Base-by-base conservation (phyloP, 2,329 filamentous ascomycete species). In the Botrytis paeoniae region DNA sequence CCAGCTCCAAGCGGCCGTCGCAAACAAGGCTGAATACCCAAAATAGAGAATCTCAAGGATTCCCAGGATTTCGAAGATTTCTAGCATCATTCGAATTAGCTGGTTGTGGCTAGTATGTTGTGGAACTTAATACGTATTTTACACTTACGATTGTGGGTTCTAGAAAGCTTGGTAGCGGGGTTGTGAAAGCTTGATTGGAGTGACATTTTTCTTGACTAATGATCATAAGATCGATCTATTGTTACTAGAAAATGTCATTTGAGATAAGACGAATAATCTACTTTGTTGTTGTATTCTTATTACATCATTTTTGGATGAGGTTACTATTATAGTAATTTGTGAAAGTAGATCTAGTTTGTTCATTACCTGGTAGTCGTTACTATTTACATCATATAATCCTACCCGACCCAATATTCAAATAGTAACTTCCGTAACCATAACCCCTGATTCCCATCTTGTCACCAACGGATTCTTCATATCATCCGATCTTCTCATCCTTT, bases 371-470 rank as follows among this genome's bases (percentile, higher is more conserved):
- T 54, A 25, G 20, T 48, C 45, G 45, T 51, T n/a, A n/a, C 10
- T 14, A n/a, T 51, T 14, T 51, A n/a, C 51, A 29, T 29, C n/a
- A 29, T 9, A 14, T 35, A 16, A 64, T 64, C 18, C 29, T 32
- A 32, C n/a, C 41, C 16, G 20, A 39, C 39, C 25, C 37, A 51
- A 54, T 35, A 59, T 35, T 59, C 18, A 60, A 12, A 60, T 5
- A 32, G 39, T 32, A 22, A 54, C 48, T n/a, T 54, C 48, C 48
- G 48, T 54, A n/a, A 65, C 59, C 18, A 75, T 74, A 74, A 78
- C 71, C 12, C 74, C 78, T 37, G 77, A 79, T 75, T 79, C 78
- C 69, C 77, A 76, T 54, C 75, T 75, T 48, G 73, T 73, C 66
- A 75, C 75, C 32, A 68, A 75, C 10, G 77, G 75, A 71, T 76